phyloP scores from a whole-genome alignment of 1,139 yeast species.

The Zygoascus hellenicus region DNA sequence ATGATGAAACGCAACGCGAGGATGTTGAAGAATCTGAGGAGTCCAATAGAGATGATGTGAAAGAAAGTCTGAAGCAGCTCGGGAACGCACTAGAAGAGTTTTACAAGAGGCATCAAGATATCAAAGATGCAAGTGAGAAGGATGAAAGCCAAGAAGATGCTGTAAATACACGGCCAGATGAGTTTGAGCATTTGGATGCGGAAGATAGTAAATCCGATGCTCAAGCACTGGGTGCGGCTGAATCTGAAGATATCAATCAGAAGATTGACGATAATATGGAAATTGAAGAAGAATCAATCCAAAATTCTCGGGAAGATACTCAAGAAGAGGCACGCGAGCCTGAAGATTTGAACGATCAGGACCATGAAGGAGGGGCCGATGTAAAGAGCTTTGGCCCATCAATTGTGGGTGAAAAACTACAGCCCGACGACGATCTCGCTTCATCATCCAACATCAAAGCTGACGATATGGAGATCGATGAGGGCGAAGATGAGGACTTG shows the following conservation, averaged over 20 bases:
- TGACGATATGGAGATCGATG: conserved; percentile 19
- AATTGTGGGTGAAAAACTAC: conserved; percentile 21
- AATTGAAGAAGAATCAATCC: conserved; percentile 50
- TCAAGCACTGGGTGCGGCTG: conserved; percentile 88
- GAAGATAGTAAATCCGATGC: conserved; percentile 65
- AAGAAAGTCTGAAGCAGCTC: conserved; percentile 74
- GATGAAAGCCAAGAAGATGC: conserved; percentile 41
- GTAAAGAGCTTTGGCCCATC: not conserved
- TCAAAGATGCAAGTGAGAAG: conserved; percentile 40
- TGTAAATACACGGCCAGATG: conserved; percentile 67
- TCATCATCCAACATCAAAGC: conserved; percentile 28
- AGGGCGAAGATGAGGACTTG: conserved; percentile 18
- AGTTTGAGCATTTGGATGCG: conserved; percentile 87
- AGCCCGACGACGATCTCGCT: conserved; percentile 38
- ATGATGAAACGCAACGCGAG: conserved; percentile 12
- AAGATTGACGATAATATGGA: conserved; percentile 78
- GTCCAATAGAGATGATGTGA: conserved; percentile 55
- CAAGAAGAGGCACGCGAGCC: conserved; percentile 30
- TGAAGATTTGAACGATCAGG: conserved; percentile 24
- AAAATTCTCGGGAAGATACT: conserved; percentile 35
- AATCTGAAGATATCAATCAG: conserved; percentile 67
- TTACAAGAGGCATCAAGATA: conserved; percentile 86
- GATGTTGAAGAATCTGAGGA: conserved; percentile 25
- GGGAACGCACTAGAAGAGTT: conserved; percentile 91
- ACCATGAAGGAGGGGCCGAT: conserved; percentile 13